Evolutionary conservation across 148 eudicot species (phyloP).

Genomic region (Rhododendron ovatum): DNA sequence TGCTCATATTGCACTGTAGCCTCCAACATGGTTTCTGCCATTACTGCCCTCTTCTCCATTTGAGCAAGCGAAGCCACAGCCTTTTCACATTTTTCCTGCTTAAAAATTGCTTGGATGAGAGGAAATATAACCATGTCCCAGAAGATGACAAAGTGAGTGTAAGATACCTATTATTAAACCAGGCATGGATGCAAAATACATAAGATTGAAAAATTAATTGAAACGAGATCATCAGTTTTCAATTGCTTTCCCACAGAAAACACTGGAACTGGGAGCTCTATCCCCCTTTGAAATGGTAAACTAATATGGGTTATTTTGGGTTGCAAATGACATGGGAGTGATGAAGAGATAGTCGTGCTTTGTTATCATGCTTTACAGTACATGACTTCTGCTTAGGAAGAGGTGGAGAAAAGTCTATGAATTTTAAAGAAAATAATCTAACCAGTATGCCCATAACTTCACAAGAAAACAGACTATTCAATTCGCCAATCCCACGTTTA

Average conservation of each 20-base stretch:
- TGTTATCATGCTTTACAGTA: not conserved
- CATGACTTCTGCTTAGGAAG: not conserved
- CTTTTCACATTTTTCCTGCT: conserved; percentile 74
- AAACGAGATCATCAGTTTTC: not conserved
- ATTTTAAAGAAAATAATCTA: not conserved
- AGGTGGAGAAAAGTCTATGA: not conserved
- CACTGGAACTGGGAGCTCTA: not conserved
- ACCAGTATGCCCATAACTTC: not conserved
- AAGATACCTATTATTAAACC: not conserved
- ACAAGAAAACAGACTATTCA: not conserved
- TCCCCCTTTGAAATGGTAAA: not conserved
- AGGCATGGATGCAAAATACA: not conserved
- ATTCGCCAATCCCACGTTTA: not conserved
- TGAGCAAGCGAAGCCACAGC: conserved; percentile 53
- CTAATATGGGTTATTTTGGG: not conserved
- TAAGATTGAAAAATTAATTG: not conserved
- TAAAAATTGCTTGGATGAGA: conserved; percentile 7
- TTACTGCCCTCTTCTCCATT: conserved; percentile 72
- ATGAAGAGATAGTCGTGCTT: not conserved
- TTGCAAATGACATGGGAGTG: not conserved
- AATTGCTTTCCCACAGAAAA: not conserved
- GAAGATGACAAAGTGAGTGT: not conserved
- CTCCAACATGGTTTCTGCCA: conserved; percentile 84
- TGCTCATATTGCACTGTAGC: conserved; percentile 77
- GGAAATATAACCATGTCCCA: not conserved